These are phyloP conservation scores for Ophiosphaerella korrae DNA, from an alignment of 2,329 filamentous ascomycete genomes.

Conservation along the genomic window DNA sequence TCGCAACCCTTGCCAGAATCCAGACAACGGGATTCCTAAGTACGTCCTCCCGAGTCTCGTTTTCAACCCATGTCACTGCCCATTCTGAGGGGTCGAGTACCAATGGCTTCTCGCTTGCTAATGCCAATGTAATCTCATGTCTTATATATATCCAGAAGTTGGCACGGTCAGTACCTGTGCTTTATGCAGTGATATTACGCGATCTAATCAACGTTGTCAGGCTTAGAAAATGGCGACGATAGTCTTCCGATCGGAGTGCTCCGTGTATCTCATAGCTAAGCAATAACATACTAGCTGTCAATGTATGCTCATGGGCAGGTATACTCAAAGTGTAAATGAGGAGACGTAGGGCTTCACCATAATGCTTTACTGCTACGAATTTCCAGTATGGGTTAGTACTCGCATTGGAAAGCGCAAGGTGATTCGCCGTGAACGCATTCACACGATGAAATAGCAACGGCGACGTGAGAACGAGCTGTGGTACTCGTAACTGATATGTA, in stretches of 20 bases:
- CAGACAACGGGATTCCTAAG: constrained; percentile 40
- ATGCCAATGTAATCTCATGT: constrained; percentile 40
- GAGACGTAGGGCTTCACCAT: constrained; percentile 36
- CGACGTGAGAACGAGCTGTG: constrained; percentile 33
- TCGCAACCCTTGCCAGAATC: constrained; percentile 39
- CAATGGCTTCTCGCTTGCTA: constrained; percentile 36
- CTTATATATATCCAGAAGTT: constrained; percentile 45
- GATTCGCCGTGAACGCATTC: constrained; percentile 43
- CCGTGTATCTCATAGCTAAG: constrained; percentile 42
- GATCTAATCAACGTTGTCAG: constrained; percentile 38
- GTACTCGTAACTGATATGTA: constrained; percentile 39
- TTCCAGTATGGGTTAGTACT: constrained; percentile 36
- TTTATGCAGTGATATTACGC: constrained; percentile 33
- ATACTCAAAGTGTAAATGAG: constrained; percentile 37
- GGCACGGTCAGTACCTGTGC: constrained; percentile 34
- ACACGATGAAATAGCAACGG: constrained; percentile 41
- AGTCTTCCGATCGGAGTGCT: constrained; percentile 33
- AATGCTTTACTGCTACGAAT: constrained; percentile 34
- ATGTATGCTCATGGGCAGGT: constrained; percentile 31
- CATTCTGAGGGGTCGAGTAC: constrained; percentile 38
- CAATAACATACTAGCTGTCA: constrained; percentile 42
- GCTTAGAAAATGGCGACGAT: constrained; percentile 38
- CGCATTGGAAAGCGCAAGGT: constrained; percentile 34
- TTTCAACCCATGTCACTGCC: constrained; percentile 34
- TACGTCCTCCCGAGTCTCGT: constrained; percentile 39